A percentile compares a stretch with the other conserved stretches of the same genome.
Conservation (phyloP, 129 eudicot species). For the Arctium lappa region DNA sequence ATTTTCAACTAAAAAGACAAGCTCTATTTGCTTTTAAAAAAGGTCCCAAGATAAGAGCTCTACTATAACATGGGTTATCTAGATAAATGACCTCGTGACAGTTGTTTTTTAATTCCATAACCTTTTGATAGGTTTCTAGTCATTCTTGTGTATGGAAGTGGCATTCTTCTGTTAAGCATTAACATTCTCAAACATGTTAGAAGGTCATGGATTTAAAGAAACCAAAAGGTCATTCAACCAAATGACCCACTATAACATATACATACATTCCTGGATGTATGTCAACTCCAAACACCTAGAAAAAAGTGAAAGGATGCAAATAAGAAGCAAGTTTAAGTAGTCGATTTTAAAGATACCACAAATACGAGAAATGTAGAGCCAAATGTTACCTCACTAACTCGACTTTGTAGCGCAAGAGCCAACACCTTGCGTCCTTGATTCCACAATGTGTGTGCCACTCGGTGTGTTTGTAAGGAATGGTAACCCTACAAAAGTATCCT, state of each 20-base stretch:
- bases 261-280: constrained; percentile 57
- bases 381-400: not conserved
- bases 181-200: not conserved
- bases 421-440: constrained; percentile 66
- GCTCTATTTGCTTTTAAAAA: not conserved
- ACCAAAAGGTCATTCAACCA: not conserved
- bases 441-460: constrained; percentile 69
- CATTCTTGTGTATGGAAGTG: not conserved
- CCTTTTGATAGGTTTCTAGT: not conserved
- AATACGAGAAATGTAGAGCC: not conserved
- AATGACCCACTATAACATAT: not conserved
- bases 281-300: constrained; percentile 66
- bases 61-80: not conserved
- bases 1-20: not conserved
- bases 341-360: not conserved
- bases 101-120: not conserved
- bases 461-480: constrained; percentile 67
- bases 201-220: not conserved
- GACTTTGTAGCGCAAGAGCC: constrained; percentile 74
- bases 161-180: not conserved
- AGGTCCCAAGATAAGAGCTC: not conserved
- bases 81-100: not conserved
- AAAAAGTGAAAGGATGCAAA: not conserved
- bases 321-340: constrained; percentile 10
- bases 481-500: constrained; percentile 43